Percentiles rank a stretch among this genome's conserved stretches.
Evolutionary conservation across 495 filamentous ascomycete species (phyloP).

Genomic region (Rusavskia elegans): DNA sequence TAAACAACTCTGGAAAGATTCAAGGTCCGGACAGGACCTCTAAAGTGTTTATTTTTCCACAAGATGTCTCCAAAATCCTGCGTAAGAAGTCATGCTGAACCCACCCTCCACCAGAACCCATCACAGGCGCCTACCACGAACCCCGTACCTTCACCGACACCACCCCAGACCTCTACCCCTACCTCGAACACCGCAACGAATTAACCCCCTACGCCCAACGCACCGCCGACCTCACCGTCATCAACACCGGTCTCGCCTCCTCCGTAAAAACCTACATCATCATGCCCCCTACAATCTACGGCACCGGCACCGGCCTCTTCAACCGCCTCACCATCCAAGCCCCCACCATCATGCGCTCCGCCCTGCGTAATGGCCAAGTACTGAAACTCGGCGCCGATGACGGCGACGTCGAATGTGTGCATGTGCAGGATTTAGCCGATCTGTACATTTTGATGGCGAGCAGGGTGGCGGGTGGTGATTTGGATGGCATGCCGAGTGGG

Average conservation of each 20-base stretch:
- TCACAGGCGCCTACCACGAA: constrained; percentile 18
- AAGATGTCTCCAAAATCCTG: too few species aligned
- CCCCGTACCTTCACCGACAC: constrained; percentile 24
- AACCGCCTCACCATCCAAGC: constrained; percentile 26
- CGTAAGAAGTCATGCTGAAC: too few species aligned
- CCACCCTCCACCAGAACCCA: constrained; percentile 11
- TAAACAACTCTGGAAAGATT: too few species aligned
- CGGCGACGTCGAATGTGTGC: constrained; percentile 31
- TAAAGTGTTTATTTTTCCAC: too few species aligned
- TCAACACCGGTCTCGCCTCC: constrained; percentile 20
- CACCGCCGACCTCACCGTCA: constrained; percentile 28
- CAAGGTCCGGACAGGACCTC: too few species aligned
- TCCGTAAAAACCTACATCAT: constrained; percentile 31
- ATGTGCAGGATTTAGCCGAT: constrained; percentile 27
- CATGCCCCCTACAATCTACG: constrained; percentile 33
- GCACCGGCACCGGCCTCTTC: constrained; percentile 26
- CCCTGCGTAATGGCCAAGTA: constrained; percentile 15
- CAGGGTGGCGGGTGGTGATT: constrained; percentile 5
- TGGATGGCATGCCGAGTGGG: constrained; percentile 20
- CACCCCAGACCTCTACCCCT: constrained; percentile 26
- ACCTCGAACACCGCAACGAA: constrained; percentile 20
- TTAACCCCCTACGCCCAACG: constrained; percentile 26
- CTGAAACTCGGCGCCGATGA: constrained; percentile 23
- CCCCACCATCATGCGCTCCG: constrained; percentile 14
- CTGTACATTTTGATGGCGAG: constrained; percentile 21